Evolutionary conservation across 495 filamentous ascomycete species (phyloP).

Genomic region (Penicillium longicatenatum): DNA sequence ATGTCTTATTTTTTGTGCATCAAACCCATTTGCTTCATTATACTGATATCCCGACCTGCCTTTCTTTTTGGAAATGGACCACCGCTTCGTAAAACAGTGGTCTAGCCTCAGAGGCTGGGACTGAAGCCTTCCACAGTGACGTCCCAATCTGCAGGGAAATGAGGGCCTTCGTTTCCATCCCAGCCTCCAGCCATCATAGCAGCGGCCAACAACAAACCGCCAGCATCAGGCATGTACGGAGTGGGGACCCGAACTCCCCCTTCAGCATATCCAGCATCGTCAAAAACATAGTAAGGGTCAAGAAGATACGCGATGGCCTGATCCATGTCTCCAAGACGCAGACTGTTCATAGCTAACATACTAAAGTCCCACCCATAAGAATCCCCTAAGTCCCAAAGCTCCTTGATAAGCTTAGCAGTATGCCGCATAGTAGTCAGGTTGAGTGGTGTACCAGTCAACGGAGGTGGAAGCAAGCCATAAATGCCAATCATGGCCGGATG

Average conservation of each 20-base stretch:
- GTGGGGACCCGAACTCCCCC: constrained; percentile 55
- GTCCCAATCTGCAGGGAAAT: constrained; percentile 12
- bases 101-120: not conserved
- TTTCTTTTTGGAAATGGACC: not conserved
- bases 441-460: not conserved
- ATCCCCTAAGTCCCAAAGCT: constrained; percentile 15
- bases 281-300: constrained; percentile 14
- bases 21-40: not conserved
- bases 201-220: constrained; percentile 49
- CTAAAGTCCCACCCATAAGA: constrained; percentile 22
- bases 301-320: constrained; percentile 15
- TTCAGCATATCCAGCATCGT: constrained; percentile 39
- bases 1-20: constrained; percentile 17
- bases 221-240: constrained; percentile 55
- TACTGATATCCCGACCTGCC: not conserved
- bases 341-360: constrained; percentile 20
- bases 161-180: constrained; percentile 44
- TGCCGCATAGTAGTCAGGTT: constrained; percentile 7
- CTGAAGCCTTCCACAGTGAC: not conserved
- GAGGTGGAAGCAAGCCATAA: constrained; percentile 20
- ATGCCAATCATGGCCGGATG: constrained; percentile 16
- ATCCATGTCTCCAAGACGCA: constrained; percentile 12
- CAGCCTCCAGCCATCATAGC: constrained; percentile 59
- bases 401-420: constrained; percentile 13
- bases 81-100: not conserved